phyloP scores from a whole-genome alignment of 106 monocot species.

The Alisma plantagoaquatica region DNA sequence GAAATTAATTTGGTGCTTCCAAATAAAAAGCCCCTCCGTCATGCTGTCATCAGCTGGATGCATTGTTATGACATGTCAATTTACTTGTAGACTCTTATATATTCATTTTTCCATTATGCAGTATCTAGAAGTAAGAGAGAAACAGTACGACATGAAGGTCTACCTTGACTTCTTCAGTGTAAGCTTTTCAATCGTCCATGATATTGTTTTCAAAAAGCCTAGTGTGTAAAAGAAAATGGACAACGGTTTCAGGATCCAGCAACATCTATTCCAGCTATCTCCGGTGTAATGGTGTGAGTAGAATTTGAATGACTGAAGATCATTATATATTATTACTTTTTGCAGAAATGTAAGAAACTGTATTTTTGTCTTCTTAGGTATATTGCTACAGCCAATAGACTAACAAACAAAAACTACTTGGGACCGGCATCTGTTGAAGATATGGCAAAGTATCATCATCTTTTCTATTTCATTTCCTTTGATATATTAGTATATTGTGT shows the following conservation, averaged over 20 bases:
- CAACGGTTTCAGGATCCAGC: constrained; percentile 40
- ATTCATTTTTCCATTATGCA: constrained; percentile 11
- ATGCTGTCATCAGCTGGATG: no score
- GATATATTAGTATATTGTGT: no score
- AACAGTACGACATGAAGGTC: constrained; percentile 85
- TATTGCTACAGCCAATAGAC: constrained; percentile 66
- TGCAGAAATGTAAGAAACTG: no score
- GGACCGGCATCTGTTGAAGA: constrained; percentile 90
- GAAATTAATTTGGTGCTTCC: no score
- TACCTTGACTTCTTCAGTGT: constrained; percentile 85
- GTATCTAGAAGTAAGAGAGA: constrained; percentile 89
- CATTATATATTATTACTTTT: no score
- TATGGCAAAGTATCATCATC: constrained; percentile 59
- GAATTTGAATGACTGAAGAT: no score
- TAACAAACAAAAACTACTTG: constrained; percentile 65
- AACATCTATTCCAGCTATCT: constrained; percentile 38
- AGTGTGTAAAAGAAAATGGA: background rate
- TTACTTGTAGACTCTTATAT: no score
- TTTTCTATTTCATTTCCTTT: no score
- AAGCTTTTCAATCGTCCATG: constrained; percentile 17
- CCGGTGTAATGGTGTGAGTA: constrained; percentile 78
- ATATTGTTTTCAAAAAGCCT: background rate
- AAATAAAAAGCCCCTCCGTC: no score
- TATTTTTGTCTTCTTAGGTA: no score
- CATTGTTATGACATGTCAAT: no score